phyloP scores from a whole-genome alignment of 148 eudicot species.

The Vaccinium corymbosum region DNA sequence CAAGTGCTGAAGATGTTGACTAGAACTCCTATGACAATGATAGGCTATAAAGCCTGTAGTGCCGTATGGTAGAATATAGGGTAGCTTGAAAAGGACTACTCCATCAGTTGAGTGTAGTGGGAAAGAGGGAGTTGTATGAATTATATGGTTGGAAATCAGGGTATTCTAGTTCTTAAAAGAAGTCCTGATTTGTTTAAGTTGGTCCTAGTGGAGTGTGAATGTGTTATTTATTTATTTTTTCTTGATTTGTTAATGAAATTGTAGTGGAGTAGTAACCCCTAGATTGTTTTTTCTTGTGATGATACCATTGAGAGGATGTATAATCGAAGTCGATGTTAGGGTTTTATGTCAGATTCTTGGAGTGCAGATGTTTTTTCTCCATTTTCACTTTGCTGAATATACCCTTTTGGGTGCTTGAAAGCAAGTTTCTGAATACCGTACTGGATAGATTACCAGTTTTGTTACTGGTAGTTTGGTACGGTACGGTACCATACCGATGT shows the following conservation, averaged over 20 bases:
- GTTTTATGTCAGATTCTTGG: not conserved
- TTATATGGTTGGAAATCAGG: not conserved
- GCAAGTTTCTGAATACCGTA: too few relatives aligned
- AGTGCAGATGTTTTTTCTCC: not conserved
- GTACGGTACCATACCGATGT: too few relatives aligned
- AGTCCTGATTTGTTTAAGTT: not conserved
- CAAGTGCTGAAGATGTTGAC: not conserved
- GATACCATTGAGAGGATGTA: not conserved
- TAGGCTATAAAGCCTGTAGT: not conserved
- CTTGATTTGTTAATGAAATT: not conserved
- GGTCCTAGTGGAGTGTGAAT: not conserved
- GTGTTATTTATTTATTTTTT: not conserved
- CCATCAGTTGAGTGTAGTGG: constrained; percentile 9
- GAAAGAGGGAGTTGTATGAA: not conserved
- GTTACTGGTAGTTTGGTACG: too few relatives aligned
- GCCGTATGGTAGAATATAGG: not conserved
- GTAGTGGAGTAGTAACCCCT: not conserved
- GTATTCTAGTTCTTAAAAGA: not conserved
- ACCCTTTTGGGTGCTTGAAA: not conserved
- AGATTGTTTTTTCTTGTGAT: not conserved
- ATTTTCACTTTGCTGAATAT: not conserved
- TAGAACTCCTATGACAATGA: not conserved
- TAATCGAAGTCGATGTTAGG: not conserved
- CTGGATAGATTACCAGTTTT: too few relatives aligned
- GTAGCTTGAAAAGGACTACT: not conserved